Percentiles rank a stretch among this genome's conserved stretches.
Conservation (phyloP, 768 basidiomycete genomes). For the Cystofilobasidium ferigula region DNA sequence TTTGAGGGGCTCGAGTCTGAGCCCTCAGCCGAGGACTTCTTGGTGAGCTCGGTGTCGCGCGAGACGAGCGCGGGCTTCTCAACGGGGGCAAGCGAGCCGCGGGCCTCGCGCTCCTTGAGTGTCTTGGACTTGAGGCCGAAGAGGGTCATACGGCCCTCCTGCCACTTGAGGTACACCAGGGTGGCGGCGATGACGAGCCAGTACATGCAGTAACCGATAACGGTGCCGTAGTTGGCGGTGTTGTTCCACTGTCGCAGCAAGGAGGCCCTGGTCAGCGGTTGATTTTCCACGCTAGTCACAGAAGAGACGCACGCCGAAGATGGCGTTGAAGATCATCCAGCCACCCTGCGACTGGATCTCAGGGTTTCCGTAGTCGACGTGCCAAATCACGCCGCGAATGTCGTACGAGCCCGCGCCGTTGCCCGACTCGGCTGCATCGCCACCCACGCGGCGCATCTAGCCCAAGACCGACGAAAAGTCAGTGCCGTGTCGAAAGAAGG, state of each 20-base stretch:
- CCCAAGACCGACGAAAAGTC: constrained; percentile 1
- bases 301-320: constrained; percentile 40
- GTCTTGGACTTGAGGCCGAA: constrained; percentile 32
- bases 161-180: constrained; percentile 48
- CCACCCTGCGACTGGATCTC: constrained; percentile 48
- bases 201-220: constrained; percentile 83
- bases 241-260: constrained; percentile 53
- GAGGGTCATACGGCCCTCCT: constrained; percentile 39
- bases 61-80: not conserved
- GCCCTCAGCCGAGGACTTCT: not conserved
- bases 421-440: constrained; percentile 47
- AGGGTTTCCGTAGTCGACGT: constrained; percentile 58
- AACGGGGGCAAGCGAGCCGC: not conserved
- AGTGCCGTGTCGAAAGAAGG: constrained; percentile 18
- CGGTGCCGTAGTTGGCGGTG: constrained; percentile 64
- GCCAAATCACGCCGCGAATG: constrained; percentile 27
- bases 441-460: constrained; percentile 48
- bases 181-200: constrained; percentile 69
- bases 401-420: constrained; percentile 72
- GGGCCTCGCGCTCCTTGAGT: constrained; percentile 26
- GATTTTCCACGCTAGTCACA: not conserved
- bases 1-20: not conserved
- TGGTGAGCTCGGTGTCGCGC: not conserved
- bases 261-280: not conserved
- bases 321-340: constrained; percentile 72